Conservation (phyloP, 495 filamentous ascomycete species). For the Mycothermus thermophilus region DNA sequence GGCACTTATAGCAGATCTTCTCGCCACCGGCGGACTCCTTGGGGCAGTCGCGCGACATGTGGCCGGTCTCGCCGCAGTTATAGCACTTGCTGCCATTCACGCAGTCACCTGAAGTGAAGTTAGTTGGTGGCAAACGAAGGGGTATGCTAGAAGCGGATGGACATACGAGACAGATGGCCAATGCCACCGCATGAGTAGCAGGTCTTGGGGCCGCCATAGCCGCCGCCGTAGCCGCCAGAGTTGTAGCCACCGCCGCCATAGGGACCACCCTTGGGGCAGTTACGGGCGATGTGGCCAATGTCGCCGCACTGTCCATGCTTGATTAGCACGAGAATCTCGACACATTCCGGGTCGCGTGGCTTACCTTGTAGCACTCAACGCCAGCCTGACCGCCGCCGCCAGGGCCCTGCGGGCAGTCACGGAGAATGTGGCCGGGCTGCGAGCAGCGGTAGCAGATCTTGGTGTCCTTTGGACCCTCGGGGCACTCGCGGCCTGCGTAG, state of each 20-base stretch:
- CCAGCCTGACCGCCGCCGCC: constrained; percentile 27
- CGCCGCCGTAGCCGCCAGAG: constrained; percentile 36
- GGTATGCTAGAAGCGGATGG: background rate
- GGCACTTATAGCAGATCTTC: constrained; percentile 98
- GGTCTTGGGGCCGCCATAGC: constrained; percentile 51
- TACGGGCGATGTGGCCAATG: constrained; percentile 92
- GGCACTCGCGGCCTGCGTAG: constrained; percentile 71
- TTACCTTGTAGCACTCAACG: constrained; percentile 80
- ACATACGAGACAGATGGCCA: constrained; percentile 81
- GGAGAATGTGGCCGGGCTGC: constrained; percentile 77
- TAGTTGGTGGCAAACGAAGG: constrained; percentile 2
- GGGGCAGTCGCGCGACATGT: constrained; percentile 89
- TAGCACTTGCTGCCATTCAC: constrained; percentile 99
- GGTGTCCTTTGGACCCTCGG: constrained; percentile 67
- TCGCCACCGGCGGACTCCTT: constrained; percentile 68
- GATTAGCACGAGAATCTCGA: background rate
- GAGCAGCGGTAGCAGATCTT: constrained; percentile 95
- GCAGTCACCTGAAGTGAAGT: constrained; percentile 53
- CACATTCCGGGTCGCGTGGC: background rate
- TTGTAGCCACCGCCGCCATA: constrained; percentile 34
- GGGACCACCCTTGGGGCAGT: constrained; percentile 58
- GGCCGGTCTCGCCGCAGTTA: constrained; percentile 94
- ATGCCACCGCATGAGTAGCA: constrained; percentile 77
- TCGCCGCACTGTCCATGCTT: constrained; percentile 54
- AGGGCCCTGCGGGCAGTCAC: constrained; percentile 59